A percentile compares a stretch with the other conserved stretches of the same genome.
These are phyloP conservation scores for Nakaseomyces kungkrabaensis DNA, from an alignment of 1,139 yeast species.

Conservation along the genomic window DNA sequence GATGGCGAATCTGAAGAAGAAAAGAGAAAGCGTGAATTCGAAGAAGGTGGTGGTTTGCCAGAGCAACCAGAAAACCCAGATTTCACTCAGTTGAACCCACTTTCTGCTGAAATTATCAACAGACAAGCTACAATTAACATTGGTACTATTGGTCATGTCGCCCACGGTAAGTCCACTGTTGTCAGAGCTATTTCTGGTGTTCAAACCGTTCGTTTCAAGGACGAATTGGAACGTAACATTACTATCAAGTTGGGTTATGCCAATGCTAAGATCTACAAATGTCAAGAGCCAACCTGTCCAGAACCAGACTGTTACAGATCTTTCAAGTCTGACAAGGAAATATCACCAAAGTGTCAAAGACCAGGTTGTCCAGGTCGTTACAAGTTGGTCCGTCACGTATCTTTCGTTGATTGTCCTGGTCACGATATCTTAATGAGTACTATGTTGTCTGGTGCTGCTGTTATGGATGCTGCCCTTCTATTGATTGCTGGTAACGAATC, in stretches of 20 bases:
- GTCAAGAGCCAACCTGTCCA: slow-evolving; percentile 79
- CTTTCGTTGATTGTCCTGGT: slow-evolving; percentile 99
- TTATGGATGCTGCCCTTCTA: slow-evolving; percentile 97
- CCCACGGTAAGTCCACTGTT: slow-evolving; percentile 98
- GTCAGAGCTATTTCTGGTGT: slow-evolving; percentile 99
- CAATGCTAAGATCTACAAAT: slow-evolving; percentile 93
- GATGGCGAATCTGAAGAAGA: slow-evolving; percentile 49
- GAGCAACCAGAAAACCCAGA: slow-evolving; percentile 91
- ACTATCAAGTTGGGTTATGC: slow-evolving; percentile 98
- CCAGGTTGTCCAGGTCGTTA: slow-evolving; percentile 83
- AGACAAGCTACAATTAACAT: slow-evolving; percentile 99
- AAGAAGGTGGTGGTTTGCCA: slow-evolving; percentile 97
- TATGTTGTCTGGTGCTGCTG: slow-evolving; percentile 99
- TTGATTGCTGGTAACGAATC: slow-evolving; percentile 97
- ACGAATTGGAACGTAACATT: slow-evolving; percentile 96
- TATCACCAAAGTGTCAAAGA: slow-evolving; percentile 82
- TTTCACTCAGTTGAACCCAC: slow-evolving; percentile 65
- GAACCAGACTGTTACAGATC: slow-evolving; percentile 94
- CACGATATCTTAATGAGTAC: slow-evolving; percentile 99
- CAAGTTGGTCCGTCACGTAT: slow-evolving; percentile 86
- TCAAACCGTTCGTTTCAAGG: slow-evolving; percentile 97
- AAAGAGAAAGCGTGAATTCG: slow-evolving; percentile 75
- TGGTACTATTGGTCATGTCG: slow-evolving; percentile 99
- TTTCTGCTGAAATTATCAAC: slow-evolving; percentile 89
- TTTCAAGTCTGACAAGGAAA: slow-evolving; percentile 89